A percentile compares a stretch with the other conserved stretches of the same genome.
Conservation (phyloP, 1,284 basidiomycete species). For the Pseudozyma pruni region DNA sequence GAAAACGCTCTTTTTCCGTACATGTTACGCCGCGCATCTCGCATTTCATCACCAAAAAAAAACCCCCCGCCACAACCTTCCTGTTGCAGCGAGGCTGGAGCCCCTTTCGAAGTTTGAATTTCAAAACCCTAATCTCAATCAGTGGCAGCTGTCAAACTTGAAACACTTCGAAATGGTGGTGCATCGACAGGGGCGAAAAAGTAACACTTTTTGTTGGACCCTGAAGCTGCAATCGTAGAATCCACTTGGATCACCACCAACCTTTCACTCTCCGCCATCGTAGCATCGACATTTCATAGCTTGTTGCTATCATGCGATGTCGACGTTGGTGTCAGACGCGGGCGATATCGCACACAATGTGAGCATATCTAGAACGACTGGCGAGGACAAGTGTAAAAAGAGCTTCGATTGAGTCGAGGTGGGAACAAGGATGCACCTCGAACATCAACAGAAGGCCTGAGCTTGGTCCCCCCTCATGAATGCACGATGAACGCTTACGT, state of each 20-base stretch:
- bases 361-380: too few species aligned
- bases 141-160: conserved; percentile 20
- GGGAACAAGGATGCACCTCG: too few species aligned
- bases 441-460: not conserved
- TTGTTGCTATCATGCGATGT: not conserved
- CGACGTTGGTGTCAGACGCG: too few species aligned
- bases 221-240: conserved; percentile 13
- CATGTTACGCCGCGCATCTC: not conserved
- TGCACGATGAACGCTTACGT: not conserved
- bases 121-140: not conserved
- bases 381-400: too few species aligned
- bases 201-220: conserved; percentile 3
- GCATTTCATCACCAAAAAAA: too few species aligned
- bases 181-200: not conserved
- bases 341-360: too few species aligned
- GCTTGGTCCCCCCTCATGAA: too few species aligned
- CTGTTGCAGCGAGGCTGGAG: not conserved
- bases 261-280: conserved; percentile 2
- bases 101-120: conserved; percentile 12
- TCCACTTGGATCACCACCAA: conserved; percentile 9
- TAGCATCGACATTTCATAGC: too few species aligned
- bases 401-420: too few species aligned
- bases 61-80: too few species aligned
- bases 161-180: not conserved
- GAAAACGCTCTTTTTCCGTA: too few species aligned